Base-by-base conservation (phyloP, 305 asterid species). In the Coffea humblotiana region DNA sequence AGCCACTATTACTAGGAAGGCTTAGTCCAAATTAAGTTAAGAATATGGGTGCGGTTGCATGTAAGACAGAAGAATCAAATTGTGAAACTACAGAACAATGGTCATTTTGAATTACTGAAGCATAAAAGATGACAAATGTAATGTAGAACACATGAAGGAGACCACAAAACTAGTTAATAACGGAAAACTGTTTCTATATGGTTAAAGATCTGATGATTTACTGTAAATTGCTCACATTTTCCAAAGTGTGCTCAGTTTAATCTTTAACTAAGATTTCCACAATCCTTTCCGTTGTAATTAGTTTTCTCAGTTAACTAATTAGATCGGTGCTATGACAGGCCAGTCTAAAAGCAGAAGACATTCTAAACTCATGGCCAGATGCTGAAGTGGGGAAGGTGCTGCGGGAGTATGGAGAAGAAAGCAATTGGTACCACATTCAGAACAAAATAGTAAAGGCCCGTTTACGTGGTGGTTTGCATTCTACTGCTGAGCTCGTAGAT, bases 321-420 rank as follows among this genome's bases (percentile, higher is more conserved):
- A 76, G 81, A 87, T 88, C 90, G 90, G 91, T 88, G 87, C 83
- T 80, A 81, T 92, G 91, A 86, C 96, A 96, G 99, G 97, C 92
- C 82, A 89, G 90, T 86, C 82, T 96, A 78, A 94, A 79, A 88
- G 99, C 99, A 47, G 99, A 91, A 82, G 99, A 96, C 85, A 92
- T 96, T 76, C 82, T 96, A 83, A 96, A 94, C 85, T 84, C 90
- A 72, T 96, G 99, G 98, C 98, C 99, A 75, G 98, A 92, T 66
- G 87, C 81, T 85, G 98, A 91, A 86, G 83, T 94, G 82, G 97
- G 98, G 25, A 88, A 92, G 79, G 90, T 95, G 76, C 85, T 96
- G 66, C 91, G 92, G 19, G 99, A 96, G 63, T 96, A 92, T 79
- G 99, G 99, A 61, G 99, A 92, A 90, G 99, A 92, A 89, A 94